Evolutionary conservation across 805 yeast genomes (phyloP).

Genomic region (Groenewaldozyma salmanticensis): DNA sequence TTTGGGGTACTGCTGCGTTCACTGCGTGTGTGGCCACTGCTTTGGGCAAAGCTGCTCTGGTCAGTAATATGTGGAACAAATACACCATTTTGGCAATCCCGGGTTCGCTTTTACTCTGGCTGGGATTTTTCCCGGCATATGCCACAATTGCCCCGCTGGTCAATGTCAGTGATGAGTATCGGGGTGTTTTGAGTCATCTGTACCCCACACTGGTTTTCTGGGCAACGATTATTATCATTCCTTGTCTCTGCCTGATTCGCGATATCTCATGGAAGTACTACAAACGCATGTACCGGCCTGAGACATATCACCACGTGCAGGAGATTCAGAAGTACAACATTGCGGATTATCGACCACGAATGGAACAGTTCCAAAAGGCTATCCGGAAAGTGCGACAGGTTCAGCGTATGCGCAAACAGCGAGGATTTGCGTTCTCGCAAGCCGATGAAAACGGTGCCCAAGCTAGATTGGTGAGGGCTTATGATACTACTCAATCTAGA

Average conservation of each 20-base stretch:
- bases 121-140: constrained; percentile 78
- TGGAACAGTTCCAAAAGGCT: constrained; percentile 94
- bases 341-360: constrained; percentile 89
- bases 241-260: constrained; percentile 68
- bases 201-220: constrained; percentile 77
- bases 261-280: constrained; percentile 93
- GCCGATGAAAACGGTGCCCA: constrained; percentile 85
- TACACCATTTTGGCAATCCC: constrained; percentile 89
- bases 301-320: constrained; percentile 89
- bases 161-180: constrained; percentile 72
- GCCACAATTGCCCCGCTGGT: constrained; percentile 76
- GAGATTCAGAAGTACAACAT: constrained; percentile 93
- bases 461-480: constrained; percentile 82
- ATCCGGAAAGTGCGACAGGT: constrained; percentile 96
- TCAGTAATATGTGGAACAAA: constrained; percentile 91
- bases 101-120: constrained; percentile 81
- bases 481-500: constrained; percentile 83
- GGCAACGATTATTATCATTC: constrained; percentile 69
- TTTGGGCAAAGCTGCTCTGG: constrained; percentile 87
- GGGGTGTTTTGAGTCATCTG: constrained; percentile 66
- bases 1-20: constrained; percentile 86
- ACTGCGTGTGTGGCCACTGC: constrained; percentile 84
- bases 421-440: constrained; percentile 98
- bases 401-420: constrained; percentile 93
- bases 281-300: constrained; percentile 85